Evolutionary conservation across 495 filamentous ascomycete genomes (phyloP), one percentile per base, ranked within the genome.

Genomic region (Parachaetomium inaequale): DNA sequence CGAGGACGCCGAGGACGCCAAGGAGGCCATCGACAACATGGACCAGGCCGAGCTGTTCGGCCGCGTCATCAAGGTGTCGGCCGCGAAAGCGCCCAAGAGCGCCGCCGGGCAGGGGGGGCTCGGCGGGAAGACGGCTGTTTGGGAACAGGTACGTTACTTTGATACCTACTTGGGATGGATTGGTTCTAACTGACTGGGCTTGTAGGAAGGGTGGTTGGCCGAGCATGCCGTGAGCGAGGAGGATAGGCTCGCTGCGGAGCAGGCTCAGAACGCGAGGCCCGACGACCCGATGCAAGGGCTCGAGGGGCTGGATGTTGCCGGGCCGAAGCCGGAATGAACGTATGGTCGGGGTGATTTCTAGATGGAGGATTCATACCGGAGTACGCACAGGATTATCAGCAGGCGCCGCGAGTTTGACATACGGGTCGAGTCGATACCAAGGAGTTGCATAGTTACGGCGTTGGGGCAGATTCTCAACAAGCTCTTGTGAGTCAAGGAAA

Each of bases 1-100:
- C 73, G 92, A 96, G 68, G 78, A 89, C 36, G 81, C 85, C 23
- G 85, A 85, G 57, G 94, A 99, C 76, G 93, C 92, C 51, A 88
- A 87, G 62, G 94, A 97, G 74, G 94, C 94, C 40, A 96, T 99
- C 70, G 91, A 98, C 81, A 99, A 99, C 74, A 97, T 98, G 95
- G 91, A 99, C 68, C 92, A 95, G 70, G 87, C 92, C 62, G 92
- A 96, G 78, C 81, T 99, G n/a, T 97, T 91, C 71, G 95, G 93
- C 2, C 82, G 90, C 32, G 89, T 94, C 3, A 87, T 99, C 74
- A 96, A 90, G 73, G 94, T 98, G 19, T 91, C 91, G 15, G 82
- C 86, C 38, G 94, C 95, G 29, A 99, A 96, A 75, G 86, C 92
- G 28, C 92, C 93, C 63, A 96, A 96, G 81, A 91, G 93, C 54